Percentiles rank a stretch among this genome's conserved stretches.
Conservation (phyloP, 2,329 filamentous ascomycete genomes). For the Pleoardoris graminearum region DNA sequence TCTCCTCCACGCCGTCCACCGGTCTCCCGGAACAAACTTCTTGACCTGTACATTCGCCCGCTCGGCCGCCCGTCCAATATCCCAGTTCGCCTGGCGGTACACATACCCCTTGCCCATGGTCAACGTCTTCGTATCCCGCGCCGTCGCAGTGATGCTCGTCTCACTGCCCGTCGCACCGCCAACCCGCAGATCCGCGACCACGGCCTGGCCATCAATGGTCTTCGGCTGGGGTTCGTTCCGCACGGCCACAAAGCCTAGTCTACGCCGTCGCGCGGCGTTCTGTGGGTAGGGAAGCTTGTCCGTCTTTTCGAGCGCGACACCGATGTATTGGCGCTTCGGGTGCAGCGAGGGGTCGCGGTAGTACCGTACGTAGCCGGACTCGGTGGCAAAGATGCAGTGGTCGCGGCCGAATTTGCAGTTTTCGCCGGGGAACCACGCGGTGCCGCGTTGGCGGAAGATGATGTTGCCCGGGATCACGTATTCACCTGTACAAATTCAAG, state of each 20-base stretch:
- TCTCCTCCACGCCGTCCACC: constrained; percentile 69
- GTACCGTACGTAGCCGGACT: constrained; percentile 92
- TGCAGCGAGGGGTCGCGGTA: constrained; percentile 85
- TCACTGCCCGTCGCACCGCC: constrained; percentile 22
- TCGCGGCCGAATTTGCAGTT: constrained; percentile 95
- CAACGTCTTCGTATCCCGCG: constrained; percentile 29
- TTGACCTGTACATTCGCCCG: constrained; percentile 60
- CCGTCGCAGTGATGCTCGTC: constrained; percentile 25
- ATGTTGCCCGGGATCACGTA: constrained; percentile 96
- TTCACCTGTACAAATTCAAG: constrained; percentile 68
- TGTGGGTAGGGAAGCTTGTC: constrained; percentile 77
- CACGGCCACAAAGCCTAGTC: constrained; percentile 71
- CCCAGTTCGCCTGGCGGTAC: constrained; percentile 68
- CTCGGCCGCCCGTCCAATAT: constrained; percentile 67
- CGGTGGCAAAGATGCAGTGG: constrained; percentile 89
- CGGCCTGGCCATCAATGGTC: constrained; percentile 18
- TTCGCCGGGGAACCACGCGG: constrained; percentile 91
- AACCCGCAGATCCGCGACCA: constrained; percentile 27
- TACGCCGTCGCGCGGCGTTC: constrained; percentile 73
- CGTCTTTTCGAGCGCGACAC: constrained; percentile 81
- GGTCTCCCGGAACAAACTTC: constrained; percentile 60
- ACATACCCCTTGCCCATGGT: constrained; percentile 59
- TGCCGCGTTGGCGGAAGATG: constrained; percentile 95
- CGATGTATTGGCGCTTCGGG: constrained; percentile 90
- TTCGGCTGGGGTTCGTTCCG: constrained; percentile 31